A percentile compares a stretch with the other conserved stretches of the same genome.
These are phyloP conservation scores for Zea luxurians DNA, from an alignment of 176 grass and related monocot species.

Conservation along the genomic window DNA sequence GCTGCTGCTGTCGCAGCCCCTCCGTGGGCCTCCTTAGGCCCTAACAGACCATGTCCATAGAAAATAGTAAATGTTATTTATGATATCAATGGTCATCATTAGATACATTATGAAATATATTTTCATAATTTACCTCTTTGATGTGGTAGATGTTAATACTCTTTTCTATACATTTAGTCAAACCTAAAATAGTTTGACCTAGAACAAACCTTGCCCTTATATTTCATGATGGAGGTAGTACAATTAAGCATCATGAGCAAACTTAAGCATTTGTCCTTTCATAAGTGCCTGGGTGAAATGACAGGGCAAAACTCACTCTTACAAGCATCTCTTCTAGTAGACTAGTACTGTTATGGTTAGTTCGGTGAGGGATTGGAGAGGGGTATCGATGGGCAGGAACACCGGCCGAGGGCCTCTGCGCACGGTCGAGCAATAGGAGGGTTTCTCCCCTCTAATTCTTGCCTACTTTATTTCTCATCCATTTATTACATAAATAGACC, in stretches of 20 bases:
- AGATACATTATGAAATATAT: too few relatives aligned
- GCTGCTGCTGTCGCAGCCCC: too few relatives aligned
- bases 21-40: too few relatives aligned
- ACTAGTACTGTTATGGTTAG: too few relatives aligned
- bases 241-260: background rate
- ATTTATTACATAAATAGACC: too few relatives aligned
- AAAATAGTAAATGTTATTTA: background rate
- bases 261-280: background rate
- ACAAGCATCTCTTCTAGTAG: background rate
- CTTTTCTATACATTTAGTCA: background rate
- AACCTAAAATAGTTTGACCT: background rate
- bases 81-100: background rate
- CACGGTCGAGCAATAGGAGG: too few relatives aligned
- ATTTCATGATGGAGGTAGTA: background rate
- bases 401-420: too few relatives aligned
- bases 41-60: background rate
- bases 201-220: background rate
- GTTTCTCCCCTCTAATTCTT: too few relatives aligned
- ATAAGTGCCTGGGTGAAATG: background rate
- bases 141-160: background rate
- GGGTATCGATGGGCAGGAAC: too few relatives aligned
- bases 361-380: too few relatives aligned
- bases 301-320: background rate
- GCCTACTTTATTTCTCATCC: too few relatives aligned
- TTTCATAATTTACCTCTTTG: background rate